Base-by-base conservation (phyloP, 1,284 basidiomycete genomes). In the Agroathelia rolfsii region DNA sequence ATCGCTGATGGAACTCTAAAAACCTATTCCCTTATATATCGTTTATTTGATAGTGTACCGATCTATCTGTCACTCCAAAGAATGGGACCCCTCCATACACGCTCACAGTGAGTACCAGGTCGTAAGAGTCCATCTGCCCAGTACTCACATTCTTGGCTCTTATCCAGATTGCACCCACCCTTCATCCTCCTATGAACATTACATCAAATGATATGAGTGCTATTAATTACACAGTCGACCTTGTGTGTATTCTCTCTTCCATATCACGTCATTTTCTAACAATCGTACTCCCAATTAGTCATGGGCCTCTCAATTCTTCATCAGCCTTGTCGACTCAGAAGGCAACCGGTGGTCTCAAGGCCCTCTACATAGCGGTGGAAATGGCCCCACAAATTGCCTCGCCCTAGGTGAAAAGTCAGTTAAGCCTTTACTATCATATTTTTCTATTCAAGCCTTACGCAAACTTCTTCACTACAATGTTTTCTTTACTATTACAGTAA, bases 71-170 rank as follows among this genome's bases (percentile, higher is more conserved):
- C 16, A 59, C 54, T 8, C 66, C 71, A 2, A 64, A 56, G 31
- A 72, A 72, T 41, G 74, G 74, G 11, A 73, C 69, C 4, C 66
- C 71, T 2, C 74, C 73, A 6, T 77, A 67, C 43, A 72, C 54
- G 0, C 52, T 76, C 37, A 75, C 69, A 15, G 72, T 69, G 43
- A 42, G 56, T 9, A 18, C n/a, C 40, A 31, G n/a, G n/a, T n/a
- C 12, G 42, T 28, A 8, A 15, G 10, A 37, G 34, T 3, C 15
- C 22, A 19, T 30, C 19, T 21, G 3, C 16, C 21, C 13, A 3
- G 2, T 24, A n/a, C n/a, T n/a, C 15, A 26, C 19, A 7, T 15
- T 19, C 6, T 18, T 2, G 6, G 34, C 31, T 15, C 22, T 20
- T 20, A 36, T 6, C 36, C 25, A 76, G 72, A 50, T 73, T 30